A percentile compares a stretch with the other conserved stretches of the same genome.
Evolutionary conservation across 2,329 filamentous ascomycete genomes (phyloP).

Genomic region (Colletotrichum shisoi): DNA sequence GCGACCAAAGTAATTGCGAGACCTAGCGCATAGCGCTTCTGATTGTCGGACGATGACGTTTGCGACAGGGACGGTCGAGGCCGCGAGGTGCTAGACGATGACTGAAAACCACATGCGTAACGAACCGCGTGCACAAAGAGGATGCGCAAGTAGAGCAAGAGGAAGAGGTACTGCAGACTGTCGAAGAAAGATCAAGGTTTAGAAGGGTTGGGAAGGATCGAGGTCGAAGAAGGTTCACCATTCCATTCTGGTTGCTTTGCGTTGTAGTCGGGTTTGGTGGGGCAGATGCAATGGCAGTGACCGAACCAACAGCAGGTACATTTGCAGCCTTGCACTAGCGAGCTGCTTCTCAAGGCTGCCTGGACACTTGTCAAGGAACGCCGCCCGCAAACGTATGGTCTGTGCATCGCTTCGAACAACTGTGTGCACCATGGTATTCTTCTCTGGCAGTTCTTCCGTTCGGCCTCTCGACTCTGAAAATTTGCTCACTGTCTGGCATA

Average conservation of each 20-base stretch:
- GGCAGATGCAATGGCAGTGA: slow-evolving; percentile 19
- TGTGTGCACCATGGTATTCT: not conserved
- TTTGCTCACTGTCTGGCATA: slow-evolving; percentile 1
- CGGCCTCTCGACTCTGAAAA: not conserved
- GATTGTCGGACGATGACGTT: slow-evolving; percentile 29
- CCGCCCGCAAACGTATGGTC: slow-evolving; percentile 35
- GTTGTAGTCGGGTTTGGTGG: slow-evolving; percentile 32
- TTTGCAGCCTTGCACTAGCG: slow-evolving; percentile 37
- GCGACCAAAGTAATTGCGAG: not conserved
- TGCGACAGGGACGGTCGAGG: slow-evolving; percentile 22
- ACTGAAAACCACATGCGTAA: not conserved
- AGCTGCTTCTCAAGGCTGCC: slow-evolving; percentile 25
- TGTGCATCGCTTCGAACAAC: slow-evolving; percentile 1
- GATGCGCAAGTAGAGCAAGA: not conserved
- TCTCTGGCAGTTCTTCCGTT: not conserved
- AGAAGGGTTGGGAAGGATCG: not conserved
- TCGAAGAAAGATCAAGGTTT: not conserved
- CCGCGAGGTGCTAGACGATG: not conserved
- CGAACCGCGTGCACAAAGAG: not conserved
- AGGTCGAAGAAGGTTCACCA: slow-evolving; percentile 22
- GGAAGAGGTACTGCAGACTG: not conserved
- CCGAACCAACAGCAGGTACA: slow-evolving; percentile 27
- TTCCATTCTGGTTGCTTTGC: slow-evolving; percentile 16
- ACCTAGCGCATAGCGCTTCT: slow-evolving; percentile 22
- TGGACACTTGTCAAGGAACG: slow-evolving; percentile 7